These are phyloP conservation scores for Fusarium graminum DNA, from an alignment of 2,329 filamentous ascomycete genomes.

Conservation along the genomic window DNA sequence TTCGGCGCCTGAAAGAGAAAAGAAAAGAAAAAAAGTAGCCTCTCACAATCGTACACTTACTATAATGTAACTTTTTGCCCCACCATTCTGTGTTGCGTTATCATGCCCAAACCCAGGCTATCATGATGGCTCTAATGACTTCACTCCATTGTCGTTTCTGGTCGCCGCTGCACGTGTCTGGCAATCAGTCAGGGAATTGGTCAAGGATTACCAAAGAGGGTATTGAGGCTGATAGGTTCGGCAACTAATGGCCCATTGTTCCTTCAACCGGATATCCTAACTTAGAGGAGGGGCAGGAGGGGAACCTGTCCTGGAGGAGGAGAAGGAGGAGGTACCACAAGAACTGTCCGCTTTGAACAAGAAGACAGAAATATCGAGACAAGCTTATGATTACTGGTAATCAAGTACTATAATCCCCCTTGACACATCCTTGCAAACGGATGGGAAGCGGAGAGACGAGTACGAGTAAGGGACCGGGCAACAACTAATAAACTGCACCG, in stretches of 20 bases:
- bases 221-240: constrained; percentile 43
- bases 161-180: constrained; percentile 45
- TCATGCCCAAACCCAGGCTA: constrained; percentile 31
- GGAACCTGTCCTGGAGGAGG: neutral
- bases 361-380: no score
- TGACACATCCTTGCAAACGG: neutral
- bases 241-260: constrained; percentile 29
- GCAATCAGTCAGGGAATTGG: constrained; percentile 50
- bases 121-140: constrained; percentile 30
- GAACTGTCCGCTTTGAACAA: no score
- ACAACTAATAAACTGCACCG: constrained; percentile 12
- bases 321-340: no score
- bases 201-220: constrained; percentile 27
- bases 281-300: constrained; percentile 13
- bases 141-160: constrained; percentile 33
- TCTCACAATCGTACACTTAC: constrained; percentile 7
- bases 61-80: constrained; percentile 25
- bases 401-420: no score
- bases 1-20: constrained; percentile 3
- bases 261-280: constrained; percentile 28
- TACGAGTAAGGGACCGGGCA: constrained; percentile 32
- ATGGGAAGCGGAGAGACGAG: constrained; percentile 35
- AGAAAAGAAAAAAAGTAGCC: constrained; percentile 6
- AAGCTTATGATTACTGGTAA: no score
- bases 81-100: constrained; percentile 34